Percentiles rank a stretch among this genome's conserved stretches.
Conservation (phyloP, 768 basidiomycete genomes). For the Chlorophyllum brunneum region DNA sequence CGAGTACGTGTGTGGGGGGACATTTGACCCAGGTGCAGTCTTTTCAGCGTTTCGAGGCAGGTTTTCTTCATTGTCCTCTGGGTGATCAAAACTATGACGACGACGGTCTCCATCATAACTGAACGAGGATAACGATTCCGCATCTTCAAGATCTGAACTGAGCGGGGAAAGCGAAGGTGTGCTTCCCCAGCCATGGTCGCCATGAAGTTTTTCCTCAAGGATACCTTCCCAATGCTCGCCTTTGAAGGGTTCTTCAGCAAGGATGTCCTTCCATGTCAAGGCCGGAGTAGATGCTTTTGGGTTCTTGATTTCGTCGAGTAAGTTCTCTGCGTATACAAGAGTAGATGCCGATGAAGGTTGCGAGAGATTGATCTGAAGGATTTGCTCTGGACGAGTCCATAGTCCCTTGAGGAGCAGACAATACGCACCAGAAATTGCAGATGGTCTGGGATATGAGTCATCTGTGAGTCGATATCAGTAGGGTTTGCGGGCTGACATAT, state of each 20-base stretch:
- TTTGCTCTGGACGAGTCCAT: not conserved
- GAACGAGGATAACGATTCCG: conserved; percentile 28
- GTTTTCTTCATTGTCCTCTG: not conserved
- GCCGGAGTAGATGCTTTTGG: conserved; percentile 36
- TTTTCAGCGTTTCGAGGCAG: not conserved
- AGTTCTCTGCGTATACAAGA: conserved; percentile 47
- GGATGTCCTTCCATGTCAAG: conserved; percentile 76
- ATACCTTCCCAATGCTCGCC: conserved; percentile 84
- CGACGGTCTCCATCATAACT: conserved; percentile 18
- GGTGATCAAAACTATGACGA: not conserved
- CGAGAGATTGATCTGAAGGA: conserved; percentile 52
- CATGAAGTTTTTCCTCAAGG: conserved; percentile 31
- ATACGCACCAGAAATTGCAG: conserved; percentile 64
- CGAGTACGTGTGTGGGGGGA: conserved; percentile 32
- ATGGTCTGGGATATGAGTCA: conserved; percentile 63
- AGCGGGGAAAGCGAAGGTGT: conserved; percentile 68
- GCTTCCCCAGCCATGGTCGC: conserved; percentile 49
- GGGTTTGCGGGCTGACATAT: not conserved
- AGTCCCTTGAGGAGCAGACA: not conserved
- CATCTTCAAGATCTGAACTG: conserved; percentile 48
- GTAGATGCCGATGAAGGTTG: conserved; percentile 46
- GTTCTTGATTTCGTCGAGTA: conserved; percentile 43
- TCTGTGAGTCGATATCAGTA: conserved; percentile 30
- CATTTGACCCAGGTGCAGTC: not conserved
- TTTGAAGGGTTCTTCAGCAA: conserved; percentile 80